Percentiles rank a stretch among this genome's conserved stretches.
These are phyloP conservation scores for Microdochium trichocladiopsis DNA, from an alignment of 2,329 filamentous ascomycete genomes.

Conservation along the genomic window DNA sequence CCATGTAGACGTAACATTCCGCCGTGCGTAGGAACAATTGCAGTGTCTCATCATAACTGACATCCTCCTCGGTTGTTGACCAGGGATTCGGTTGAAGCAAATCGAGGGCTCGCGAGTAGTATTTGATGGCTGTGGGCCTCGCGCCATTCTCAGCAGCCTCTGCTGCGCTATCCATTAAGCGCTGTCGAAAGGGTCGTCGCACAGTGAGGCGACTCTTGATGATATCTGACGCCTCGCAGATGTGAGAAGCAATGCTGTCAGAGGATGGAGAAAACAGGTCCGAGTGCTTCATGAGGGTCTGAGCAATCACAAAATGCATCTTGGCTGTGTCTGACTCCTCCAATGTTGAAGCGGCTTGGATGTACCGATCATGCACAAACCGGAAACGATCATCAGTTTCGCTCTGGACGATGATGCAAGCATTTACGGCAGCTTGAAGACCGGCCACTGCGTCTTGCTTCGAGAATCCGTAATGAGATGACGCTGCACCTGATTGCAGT, in stretches of 20 bases:
- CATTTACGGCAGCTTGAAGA: constrained; percentile 73
- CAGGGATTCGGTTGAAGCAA: constrained; percentile 78
- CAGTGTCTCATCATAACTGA: constrained; percentile 80
- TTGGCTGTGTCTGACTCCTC: constrained; percentile 62
- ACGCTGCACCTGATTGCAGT: constrained; percentile 8
- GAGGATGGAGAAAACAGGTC: constrained; percentile 51
- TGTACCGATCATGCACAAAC: constrained; percentile 84
- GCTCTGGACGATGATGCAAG: constrained; percentile 73
- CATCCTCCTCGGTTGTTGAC: constrained; percentile 62
- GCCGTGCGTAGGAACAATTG: constrained; percentile 72
- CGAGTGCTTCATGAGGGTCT: constrained; percentile 70
- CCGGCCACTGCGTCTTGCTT: constrained; percentile 67
- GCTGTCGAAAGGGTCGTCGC: constrained; percentile 62
- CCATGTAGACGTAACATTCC: constrained; percentile 77
- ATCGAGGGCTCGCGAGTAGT: constrained; percentile 68
- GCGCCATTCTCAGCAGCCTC: constrained; percentile 77
- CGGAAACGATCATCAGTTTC: constrained; percentile 82
- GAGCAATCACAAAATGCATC: constrained; percentile 89
- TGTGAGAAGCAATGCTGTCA: constrained; percentile 73
- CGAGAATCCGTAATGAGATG: constrained; percentile 34
- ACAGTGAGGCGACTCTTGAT: constrained; percentile 59
- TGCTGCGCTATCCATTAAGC: constrained; percentile 74
- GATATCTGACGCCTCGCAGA: constrained; percentile 69
- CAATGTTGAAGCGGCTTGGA: constrained; percentile 65
- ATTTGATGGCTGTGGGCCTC: constrained; percentile 72